Percentiles rank a stretch among this genome's conserved stretches.
Evolutionary conservation across 169 alveolate genomes (phyloP).

Genomic region (Babesia bigemina): DNA sequence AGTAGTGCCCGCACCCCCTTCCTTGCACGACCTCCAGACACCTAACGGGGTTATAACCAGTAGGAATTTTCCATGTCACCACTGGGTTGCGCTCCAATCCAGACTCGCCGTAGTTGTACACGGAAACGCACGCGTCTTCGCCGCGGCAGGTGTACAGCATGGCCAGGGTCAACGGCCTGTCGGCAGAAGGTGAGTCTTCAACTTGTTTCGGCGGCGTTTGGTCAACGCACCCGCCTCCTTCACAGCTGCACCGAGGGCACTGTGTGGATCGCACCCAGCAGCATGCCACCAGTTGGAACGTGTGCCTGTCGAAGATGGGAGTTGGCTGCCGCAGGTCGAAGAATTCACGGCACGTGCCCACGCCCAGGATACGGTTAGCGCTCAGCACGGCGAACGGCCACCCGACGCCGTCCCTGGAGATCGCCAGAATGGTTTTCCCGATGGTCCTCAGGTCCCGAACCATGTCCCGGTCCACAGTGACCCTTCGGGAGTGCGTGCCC

Average conservation of each 20-base stretch:
- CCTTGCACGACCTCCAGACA: conserved; percentile 4
- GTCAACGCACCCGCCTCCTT: background rate
- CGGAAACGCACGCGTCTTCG: conserved; percentile 13
- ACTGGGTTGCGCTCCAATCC: conserved; percentile 33
- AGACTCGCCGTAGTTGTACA: conserved; percentile 27
- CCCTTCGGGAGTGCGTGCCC: background rate
- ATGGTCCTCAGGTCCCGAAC: background rate
- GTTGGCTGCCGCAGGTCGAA: background rate
- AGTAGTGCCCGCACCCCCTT: conserved; percentile 14
- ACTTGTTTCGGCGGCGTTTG: background rate
- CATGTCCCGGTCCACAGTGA: conserved; percentile 3
- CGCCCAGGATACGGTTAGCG: background rate
- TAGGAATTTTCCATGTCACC: conserved; percentile 10
- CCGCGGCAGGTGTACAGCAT: conserved; percentile 4
- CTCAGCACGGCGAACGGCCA: conserved; percentile 21
- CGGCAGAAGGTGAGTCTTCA: background rate
- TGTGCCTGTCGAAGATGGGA: conserved; percentile 1
- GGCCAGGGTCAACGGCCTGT: background rate
- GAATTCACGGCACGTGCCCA: background rate
- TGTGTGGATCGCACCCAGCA: conserved; percentile 5
- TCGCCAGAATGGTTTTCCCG: background rate
- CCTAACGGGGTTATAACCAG: background rate
- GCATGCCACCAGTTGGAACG: background rate
- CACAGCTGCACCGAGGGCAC: conserved; percentile 12
- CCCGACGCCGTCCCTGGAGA: background rate